Conservation (phyloP, 2,329 filamentous ascomycete species). For the Pyrenochaeta sp. region DNA sequence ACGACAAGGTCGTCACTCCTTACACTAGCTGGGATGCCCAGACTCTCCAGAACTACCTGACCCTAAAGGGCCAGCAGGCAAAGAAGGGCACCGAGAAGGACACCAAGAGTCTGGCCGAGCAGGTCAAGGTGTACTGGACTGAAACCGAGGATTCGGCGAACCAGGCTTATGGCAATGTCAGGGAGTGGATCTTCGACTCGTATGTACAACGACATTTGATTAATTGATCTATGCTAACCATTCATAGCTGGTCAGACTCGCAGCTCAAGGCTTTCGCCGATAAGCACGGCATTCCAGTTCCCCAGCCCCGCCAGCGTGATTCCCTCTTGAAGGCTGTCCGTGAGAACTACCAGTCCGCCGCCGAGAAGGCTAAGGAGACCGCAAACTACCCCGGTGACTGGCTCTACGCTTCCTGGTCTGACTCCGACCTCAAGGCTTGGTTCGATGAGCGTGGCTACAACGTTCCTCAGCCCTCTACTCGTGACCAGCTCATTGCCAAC, state of each 20-base stretch:
- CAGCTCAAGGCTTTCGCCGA: slow-evolving; percentile 94
- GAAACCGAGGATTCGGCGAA: slow-evolving; percentile 81
- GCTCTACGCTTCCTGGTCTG: slow-evolving; percentile 90
- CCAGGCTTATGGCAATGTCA: slow-evolving; percentile 74
- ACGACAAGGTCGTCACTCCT: slow-evolving; percentile 74
- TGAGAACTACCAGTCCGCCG: slow-evolving; percentile 79
- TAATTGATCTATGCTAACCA: slow-evolving; percentile 46
- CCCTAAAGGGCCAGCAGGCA: slow-evolving; percentile 73
- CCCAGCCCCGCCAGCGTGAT: slow-evolving; percentile 87
- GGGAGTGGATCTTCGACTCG: slow-evolving; percentile 92
- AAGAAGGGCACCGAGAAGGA: slow-evolving; percentile 72
- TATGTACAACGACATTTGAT: slow-evolving; percentile 44
- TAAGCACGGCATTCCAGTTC: slow-evolving; percentile 83
- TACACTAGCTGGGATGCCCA: slow-evolving; percentile 80
- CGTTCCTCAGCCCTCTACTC: slow-evolving; percentile 81
- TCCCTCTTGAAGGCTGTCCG: slow-evolving; percentile 79
- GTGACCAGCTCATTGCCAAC: slow-evolving; percentile 86
- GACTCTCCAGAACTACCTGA: slow-evolving; percentile 73
- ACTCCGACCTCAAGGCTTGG: slow-evolving; percentile 93
- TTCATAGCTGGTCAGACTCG: slow-evolving; percentile 83
- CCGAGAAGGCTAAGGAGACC: slow-evolving; percentile 79
- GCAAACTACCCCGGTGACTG: slow-evolving; percentile 91
- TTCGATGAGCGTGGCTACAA: slow-evolving; percentile 88
- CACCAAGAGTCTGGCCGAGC: slow-evolving; percentile 72
- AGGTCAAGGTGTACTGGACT: slow-evolving; percentile 78